phyloP scores from a whole-genome alignment of 2,329 filamentous ascomycete species.

The Drechslerella dactyloides region DNA sequence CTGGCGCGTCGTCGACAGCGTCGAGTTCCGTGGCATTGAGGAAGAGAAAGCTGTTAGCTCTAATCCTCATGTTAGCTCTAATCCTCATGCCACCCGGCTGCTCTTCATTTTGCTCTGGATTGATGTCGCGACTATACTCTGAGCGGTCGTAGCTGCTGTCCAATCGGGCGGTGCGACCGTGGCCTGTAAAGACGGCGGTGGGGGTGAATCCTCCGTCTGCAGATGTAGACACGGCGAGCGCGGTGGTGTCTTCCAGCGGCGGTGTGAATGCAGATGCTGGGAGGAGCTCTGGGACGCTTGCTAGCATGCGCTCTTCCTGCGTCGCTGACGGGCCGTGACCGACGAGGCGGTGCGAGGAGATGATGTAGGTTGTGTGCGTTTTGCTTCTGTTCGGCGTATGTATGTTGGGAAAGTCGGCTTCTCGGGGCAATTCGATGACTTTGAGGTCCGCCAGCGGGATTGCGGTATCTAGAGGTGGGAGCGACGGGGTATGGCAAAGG shows the following conservation, averaged over 20 bases:
- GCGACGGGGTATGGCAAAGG: slow-evolving; percentile 8
- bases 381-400: background rate
- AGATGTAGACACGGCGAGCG: slow-evolving; percentile 23
- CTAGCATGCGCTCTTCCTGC: slow-evolving; percentile 41
- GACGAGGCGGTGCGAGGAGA: slow-evolving; percentile 40
- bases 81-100: background rate
- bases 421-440: slow-evolving; percentile 33
- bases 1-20: slow-evolving; percentile 15
- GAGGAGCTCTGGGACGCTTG: slow-evolving; percentile 29
- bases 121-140: slow-evolving; percentile 4
- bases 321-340: slow-evolving; percentile 44
- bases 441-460: slow-evolving; percentile 11
- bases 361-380: slow-evolving; percentile 40
- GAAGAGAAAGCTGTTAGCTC: slow-evolving; percentile 29
- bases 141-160: slow-evolving; percentile 18
- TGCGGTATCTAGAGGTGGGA: slow-evolving; percentile 8
- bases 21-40: slow-evolving; percentile 40
- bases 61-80: slow-evolving; percentile 15
- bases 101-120: background rate
- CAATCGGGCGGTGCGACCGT: slow-evolving; percentile 33
- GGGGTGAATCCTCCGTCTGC: slow-evolving; percentile 14
- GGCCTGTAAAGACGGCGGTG: slow-evolving; percentile 25
- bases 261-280: slow-evolving; percentile 45
- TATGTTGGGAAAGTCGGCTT: slow-evolving; percentile 31
- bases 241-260: slow-evolving; percentile 31